These are phyloP conservation scores for Trametopsis cervina DNA, from an alignment of 768 basidiomycete genomes.

Conservation along the genomic window DNA sequence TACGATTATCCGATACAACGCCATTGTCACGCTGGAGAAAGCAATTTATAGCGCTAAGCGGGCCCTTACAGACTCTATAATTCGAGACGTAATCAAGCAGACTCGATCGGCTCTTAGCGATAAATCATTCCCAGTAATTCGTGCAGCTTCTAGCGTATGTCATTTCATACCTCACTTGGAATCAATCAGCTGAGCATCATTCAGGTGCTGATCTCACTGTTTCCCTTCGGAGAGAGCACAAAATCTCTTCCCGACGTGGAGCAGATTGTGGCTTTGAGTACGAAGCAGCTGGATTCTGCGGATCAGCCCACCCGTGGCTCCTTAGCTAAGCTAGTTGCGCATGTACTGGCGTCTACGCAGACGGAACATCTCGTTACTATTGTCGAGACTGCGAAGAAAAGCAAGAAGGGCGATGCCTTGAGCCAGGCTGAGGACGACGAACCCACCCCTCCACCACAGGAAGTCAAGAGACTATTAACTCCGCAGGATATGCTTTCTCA, in stretches of 20 bases:
- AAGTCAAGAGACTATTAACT: conserved; percentile 60
- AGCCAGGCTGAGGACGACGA: conserved; percentile 53
- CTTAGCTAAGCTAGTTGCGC: conserved; percentile 74
- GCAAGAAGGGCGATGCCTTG: conserved; percentile 42
- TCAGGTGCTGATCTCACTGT: conserved; percentile 51
- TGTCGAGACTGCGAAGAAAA: conserved; percentile 46
- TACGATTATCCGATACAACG: conserved; percentile 76
- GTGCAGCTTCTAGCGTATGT: conserved; percentile 70
- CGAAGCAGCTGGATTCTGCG: conserved; percentile 71
- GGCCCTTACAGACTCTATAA: conserved; percentile 70
- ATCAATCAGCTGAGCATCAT: neutral
- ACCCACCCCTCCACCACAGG: conserved; percentile 37
- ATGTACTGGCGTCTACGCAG: conserved; percentile 81
- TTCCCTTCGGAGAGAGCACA: conserved; percentile 48
- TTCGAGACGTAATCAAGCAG: conserved; percentile 81
- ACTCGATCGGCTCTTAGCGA: conserved; percentile 70
- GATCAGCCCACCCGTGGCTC: conserved; percentile 82
- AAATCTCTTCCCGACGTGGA: conserved; percentile 72
- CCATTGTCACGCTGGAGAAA: conserved; percentile 72
- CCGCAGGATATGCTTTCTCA: conserved; percentile 77
- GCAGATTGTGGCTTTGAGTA: conserved; percentile 53
- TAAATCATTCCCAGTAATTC: conserved; percentile 79
- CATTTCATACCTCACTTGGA: conserved; percentile 13
- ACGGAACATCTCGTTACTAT: conserved; percentile 44
- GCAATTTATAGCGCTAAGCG: conserved; percentile 74